Evolutionary conservation across 306 rosid genomes (phyloP).

Genomic region (Lupinus albus): DNA sequence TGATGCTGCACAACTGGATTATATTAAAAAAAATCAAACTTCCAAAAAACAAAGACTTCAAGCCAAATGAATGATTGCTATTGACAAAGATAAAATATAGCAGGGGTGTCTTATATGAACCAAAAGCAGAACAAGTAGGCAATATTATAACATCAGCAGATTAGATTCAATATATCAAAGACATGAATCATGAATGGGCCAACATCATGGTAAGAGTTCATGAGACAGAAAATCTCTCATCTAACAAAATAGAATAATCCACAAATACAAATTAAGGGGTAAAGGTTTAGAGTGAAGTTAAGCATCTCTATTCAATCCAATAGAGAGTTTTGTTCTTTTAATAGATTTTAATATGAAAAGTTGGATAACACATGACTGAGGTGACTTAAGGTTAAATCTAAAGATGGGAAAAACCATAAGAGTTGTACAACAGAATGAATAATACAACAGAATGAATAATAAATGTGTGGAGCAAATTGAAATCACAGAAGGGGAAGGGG

Average conservation of each 20-base stretch:
- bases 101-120: conserved; percentile 1
- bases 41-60: conserved; percentile 20
- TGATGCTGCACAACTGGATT: conserved; percentile 40
- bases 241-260: conserved; percentile 16
- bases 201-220: conserved; percentile 17
- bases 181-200: conserved; percentile 3
- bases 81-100: conserved; percentile 15
- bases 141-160: conserved; percentile 8
- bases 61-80: conserved; percentile 5
- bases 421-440: conserved; percentile 29
- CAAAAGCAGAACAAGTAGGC: conserved; percentile 21
- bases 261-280: conserved; percentile 12
- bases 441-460: conserved; percentile 32
- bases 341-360: neutral
- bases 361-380: conserved; percentile 33
- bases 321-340: conserved; percentile 18
- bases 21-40: conserved; percentile 27
- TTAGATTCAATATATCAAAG: conserved; percentile 11
- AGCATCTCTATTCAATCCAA: conserved; percentile 5
- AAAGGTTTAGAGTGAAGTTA: conserved; percentile 26
- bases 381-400: conserved; percentile 34
- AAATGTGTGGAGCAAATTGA: conserved; percentile 42
- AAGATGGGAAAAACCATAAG: conserved; percentile 33
- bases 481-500: conserved; percentile 25
- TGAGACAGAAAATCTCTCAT: conserved; percentile 4